Evolutionary conservation across 1,139 yeast species (phyloP), one percentile per base, ranked within the genome.

Genomic region (Protomyces macrosporus): DNA sequence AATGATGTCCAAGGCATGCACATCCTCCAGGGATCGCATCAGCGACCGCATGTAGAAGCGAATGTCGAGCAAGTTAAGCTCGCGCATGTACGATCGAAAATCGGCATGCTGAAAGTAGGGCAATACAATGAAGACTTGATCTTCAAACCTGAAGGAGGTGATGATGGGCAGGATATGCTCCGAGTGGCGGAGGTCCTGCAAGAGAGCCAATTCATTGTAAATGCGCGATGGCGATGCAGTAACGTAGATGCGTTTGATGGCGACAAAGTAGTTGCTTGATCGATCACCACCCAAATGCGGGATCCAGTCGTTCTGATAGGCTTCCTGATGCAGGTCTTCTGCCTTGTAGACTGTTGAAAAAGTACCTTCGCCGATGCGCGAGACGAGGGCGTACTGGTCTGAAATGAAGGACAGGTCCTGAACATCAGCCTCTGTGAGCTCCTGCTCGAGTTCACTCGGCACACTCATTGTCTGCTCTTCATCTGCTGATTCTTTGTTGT

Each of bases 191-290:
- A 91, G 76, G 66, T 81, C 81, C 72, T 87, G 86, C 45, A 93
- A 79, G 61, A 93, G 77, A 69, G 86, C 86, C 69, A 93, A 80
- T 74, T 93, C 99, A 74, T 90, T 90, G 70, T 84, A 84, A 59
- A 93, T 91, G 73, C 99, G 82, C 68, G 84, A 85, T 0, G 98
- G 97, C 5, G 97, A 90, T 1, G 97, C 89, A 0, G 98, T 95
- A 35, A 91, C 98, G 74, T 91, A 91, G 63, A 93, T 90, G 72
- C 95, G 85, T 74, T 93, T 93, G 69, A 93, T 78, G 4, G 99
- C 99, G 65, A 95, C 98, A 63, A 84, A 80, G 61, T 56, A 52
- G 82, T 83, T 80, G 10, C 62, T 51, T 33, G 34, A 10, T 4
- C 34, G 53, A 32, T 52, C 45, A 3, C 62, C 62, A 12, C 56